phyloP scores from a whole-genome alignment of 116 monocot species.

The Thalassia testudinum region DNA sequence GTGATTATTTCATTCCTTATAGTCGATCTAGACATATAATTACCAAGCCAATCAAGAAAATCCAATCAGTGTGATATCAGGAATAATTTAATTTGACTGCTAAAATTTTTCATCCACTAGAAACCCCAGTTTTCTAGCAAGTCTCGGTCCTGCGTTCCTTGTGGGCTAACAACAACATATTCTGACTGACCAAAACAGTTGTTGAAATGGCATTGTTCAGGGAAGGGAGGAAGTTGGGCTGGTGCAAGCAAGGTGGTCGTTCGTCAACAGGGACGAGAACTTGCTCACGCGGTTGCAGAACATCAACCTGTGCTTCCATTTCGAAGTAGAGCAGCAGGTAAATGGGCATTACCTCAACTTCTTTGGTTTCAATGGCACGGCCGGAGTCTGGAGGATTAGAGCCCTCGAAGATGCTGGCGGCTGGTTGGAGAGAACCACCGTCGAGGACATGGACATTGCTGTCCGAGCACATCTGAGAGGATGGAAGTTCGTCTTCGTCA shows the following conservation, averaged over 20 bases:
- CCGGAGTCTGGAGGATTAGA: slow-evolving; percentile 6
- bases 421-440: slow-evolving; percentile 7
- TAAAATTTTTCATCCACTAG: no score
- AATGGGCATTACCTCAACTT: not conserved
- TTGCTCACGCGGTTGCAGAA: slow-evolving; percentile 6
- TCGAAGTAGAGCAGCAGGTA: slow-evolving; percentile 8
- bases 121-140: no score
- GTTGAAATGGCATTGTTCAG: slow-evolving; percentile 8
- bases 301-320: slow-evolving; percentile 9
- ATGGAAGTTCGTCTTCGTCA: slow-evolving; percentile 67
- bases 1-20: no score
- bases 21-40: no score
- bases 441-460: slow-evolving; percentile 12
- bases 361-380: slow-evolving; percentile 5
- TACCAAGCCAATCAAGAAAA: no score
- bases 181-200: no score
- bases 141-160: no score
- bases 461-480: slow-evolving; percentile 23
- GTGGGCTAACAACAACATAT: no score
- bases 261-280: slow-evolving; percentile 9
- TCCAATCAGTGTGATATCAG: no score
- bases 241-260: slow-evolving; percentile 31
- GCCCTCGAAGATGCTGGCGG: slow-evolving; percentile 6
- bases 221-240: slow-evolving; percentile 29
- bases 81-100: no score